A percentile compares a stretch with the other conserved stretches of the same genome.
Conservation (phyloP, 352 stramenopile genomes). For the Globisporangium parvum region DNA sequence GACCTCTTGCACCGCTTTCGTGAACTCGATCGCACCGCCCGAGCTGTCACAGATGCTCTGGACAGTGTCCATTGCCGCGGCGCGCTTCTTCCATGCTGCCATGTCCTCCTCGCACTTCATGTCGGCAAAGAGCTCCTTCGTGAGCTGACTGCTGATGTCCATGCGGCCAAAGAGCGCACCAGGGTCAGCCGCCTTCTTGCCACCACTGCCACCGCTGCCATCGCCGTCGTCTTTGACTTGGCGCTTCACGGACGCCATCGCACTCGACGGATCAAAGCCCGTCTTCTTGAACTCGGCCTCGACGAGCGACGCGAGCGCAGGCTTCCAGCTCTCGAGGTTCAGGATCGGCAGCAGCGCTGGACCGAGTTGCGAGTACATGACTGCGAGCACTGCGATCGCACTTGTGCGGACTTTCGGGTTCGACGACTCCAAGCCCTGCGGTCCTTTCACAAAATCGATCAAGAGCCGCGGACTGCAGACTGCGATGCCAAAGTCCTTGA, state of each 20-base stretch:
- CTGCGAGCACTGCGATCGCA: slow-evolving; percentile 59
- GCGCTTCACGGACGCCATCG: slow-evolving; percentile 48
- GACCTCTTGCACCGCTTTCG: slow-evolving; percentile 71
- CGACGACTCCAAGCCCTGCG: slow-evolving; percentile 63
- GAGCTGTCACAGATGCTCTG: slow-evolving; percentile 74
- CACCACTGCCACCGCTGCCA: slow-evolving; percentile 13
- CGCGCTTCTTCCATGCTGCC: slow-evolving; percentile 78
- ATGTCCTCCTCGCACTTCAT: slow-evolving; percentile 87
- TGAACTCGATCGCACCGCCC: slow-evolving; percentile 79
- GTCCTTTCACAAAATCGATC: slow-evolving; percentile 74
- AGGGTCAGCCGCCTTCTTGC: slow-evolving; percentile 26
- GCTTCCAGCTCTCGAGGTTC: slow-evolving; percentile 80
- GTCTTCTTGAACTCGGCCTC: slow-evolving; percentile 81
- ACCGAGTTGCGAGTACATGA: slow-evolving; percentile 83
- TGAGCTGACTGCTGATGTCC: slow-evolving; percentile 76
- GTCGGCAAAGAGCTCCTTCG: slow-evolving; percentile 79
- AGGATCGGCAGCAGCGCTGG: slow-evolving; percentile 74
- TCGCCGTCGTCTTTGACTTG: slow-evolving; percentile 69
- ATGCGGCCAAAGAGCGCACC: slow-evolving; percentile 64
- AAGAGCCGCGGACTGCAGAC: slow-evolving; percentile 64
- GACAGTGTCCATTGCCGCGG: slow-evolving; percentile 73
- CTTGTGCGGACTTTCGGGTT: slow-evolving; percentile 73
- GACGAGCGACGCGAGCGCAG: slow-evolving; percentile 64
- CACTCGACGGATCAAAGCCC: slow-evolving; percentile 60
- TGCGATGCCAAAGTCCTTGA: slow-evolving; percentile 71